phyloP scores from a whole-genome alignment of 345 rosid genomes.

The Pelargonium nanum region DNA sequence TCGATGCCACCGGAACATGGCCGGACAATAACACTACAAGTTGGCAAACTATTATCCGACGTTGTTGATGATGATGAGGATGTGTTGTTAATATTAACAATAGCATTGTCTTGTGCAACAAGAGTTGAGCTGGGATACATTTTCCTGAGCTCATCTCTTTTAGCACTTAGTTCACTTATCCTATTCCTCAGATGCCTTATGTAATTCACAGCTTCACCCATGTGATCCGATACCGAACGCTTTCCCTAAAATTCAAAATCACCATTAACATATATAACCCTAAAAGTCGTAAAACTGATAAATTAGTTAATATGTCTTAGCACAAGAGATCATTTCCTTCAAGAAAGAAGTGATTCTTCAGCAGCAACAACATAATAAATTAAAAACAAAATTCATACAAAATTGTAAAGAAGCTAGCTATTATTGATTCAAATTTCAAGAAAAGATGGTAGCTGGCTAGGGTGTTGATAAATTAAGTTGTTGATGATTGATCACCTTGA shows the following conservation, averaged over 20 bases:
- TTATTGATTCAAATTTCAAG: background rate
- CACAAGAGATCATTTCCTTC: no score
- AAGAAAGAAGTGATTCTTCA: no score
- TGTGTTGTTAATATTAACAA: background rate
- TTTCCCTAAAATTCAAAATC: conserved; percentile 56
- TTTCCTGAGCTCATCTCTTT: conserved; percentile 33
- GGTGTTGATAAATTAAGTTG: no score
- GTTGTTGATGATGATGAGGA: conserved; percentile 2
- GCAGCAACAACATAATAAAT: no score
- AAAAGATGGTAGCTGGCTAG: background rate
- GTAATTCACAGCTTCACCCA: conserved; percentile 57
- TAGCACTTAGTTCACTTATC: conserved; percentile 30
- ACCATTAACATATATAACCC: no score
- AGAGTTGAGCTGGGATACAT: background rate
- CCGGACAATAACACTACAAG: conserved; percentile 5
- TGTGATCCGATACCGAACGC: conserved; percentile 71
- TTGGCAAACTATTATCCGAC: no score
- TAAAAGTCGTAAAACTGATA: background rate
- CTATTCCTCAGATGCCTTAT: conserved; percentile 37
- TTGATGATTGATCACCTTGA: conserved; percentile 30
- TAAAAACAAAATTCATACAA: no score
- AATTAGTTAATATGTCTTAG: background rate
- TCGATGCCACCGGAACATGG: background rate
- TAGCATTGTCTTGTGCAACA: conserved; percentile 11
- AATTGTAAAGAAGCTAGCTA: background rate